Base-by-base conservation (phyloP, 352 stramenopile species). In the Phytophthora megakarya region DNA sequence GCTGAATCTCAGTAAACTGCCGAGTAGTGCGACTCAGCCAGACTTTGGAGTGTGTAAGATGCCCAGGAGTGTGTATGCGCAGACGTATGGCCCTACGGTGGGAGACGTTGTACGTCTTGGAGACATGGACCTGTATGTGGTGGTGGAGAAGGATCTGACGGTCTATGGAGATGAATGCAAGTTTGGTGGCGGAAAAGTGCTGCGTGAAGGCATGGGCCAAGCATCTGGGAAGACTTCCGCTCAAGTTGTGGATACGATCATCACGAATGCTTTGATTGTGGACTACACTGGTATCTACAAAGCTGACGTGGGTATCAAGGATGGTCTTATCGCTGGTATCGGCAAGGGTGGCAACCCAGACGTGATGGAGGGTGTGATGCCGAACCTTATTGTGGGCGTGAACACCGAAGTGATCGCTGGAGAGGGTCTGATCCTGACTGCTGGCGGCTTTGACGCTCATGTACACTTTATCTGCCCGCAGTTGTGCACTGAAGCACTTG, bases 261-360 rank as follows among this genome's bases (percentile, higher is more conserved):
- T 99, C 78, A 99, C 96, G 44, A 99, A 99, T 71, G 97, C 96
- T 1, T 75, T 98, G 7, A 95, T 99, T 73, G 65, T 99, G 23
- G 96, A 99, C 80, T 96, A 92, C 63, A 92, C 92, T 6, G 96
- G 95, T 26, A 96, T 98, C 52, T 93, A 98, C 79, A 98, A 99
- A 75, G 95, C 95, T 9, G 97, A 99, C 62, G 82, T 99, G 54
- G 97, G 97, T 7, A 92, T 99, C 52, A 98, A 98, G 70, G 80
- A 97, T 28, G 94, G 93, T 23, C 53, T 86, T 18, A 98, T 99
- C 74, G 81, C 88, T 11, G 94, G 86, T 16, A 98, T 99, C 70
- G 97, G 97, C 33, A 99, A 99, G 68, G 96, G 96, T 15, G 97
- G 97, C 43, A 99, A 99, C 81, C 95, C 96, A 7, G 96, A 99